Percentiles rank a stretch among this genome's conserved stretches.
These are phyloP conservation scores for Crithidia sp. DNA, from an alignment of 208 protist species.

Conservation along the genomic window DNA sequence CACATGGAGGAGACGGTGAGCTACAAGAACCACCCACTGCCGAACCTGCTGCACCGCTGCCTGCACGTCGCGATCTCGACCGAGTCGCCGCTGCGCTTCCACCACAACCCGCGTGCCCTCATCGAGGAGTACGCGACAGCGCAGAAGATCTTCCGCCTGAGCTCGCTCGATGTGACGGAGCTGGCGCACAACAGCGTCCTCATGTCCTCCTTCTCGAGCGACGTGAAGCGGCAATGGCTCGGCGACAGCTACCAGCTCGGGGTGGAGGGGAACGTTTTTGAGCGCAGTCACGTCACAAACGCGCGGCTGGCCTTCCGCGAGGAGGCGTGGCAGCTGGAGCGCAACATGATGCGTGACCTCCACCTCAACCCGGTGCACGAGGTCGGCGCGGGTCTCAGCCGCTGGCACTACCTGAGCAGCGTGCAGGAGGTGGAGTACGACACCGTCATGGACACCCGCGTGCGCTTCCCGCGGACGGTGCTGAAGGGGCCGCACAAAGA, in stretches of 20 bases:
- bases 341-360: slow-evolving; percentile 82
- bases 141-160: slow-evolving; percentile 87
- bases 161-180: slow-evolving; percentile 88
- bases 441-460: slow-evolving; percentile 79
- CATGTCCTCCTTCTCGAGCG: slow-evolving; percentile 80
- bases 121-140: slow-evolving; percentile 92
- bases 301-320: slow-evolving; percentile 87
- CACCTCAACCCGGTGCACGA: slow-evolving; percentile 57
- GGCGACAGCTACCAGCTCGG: slow-evolving; percentile 71
- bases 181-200: slow-evolving; percentile 88
- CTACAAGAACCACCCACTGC: slow-evolving; percentile 96
- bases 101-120: slow-evolving; percentile 78
- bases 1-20: slow-evolving; percentile 94
- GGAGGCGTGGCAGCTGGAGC: slow-evolving; percentile 82
- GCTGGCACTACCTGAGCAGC: slow-evolving; percentile 84
- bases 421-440: slow-evolving; percentile 89
- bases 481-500: slow-evolving; percentile 66
- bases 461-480: slow-evolving; percentile 91
- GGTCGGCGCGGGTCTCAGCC: slow-evolving; percentile 49
- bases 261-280: slow-evolving; percentile 75
- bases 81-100: slow-evolving; percentile 95
- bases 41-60: slow-evolving; percentile 94
- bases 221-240: slow-evolving; percentile 83
- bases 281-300: slow-evolving; percentile 83
- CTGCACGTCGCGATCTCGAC: slow-evolving; percentile 97